These are phyloP conservation scores for Diplogelasinospora grovesii DNA, from an alignment of 495 filamentous ascomycete species.

Conservation along the genomic window DNA sequence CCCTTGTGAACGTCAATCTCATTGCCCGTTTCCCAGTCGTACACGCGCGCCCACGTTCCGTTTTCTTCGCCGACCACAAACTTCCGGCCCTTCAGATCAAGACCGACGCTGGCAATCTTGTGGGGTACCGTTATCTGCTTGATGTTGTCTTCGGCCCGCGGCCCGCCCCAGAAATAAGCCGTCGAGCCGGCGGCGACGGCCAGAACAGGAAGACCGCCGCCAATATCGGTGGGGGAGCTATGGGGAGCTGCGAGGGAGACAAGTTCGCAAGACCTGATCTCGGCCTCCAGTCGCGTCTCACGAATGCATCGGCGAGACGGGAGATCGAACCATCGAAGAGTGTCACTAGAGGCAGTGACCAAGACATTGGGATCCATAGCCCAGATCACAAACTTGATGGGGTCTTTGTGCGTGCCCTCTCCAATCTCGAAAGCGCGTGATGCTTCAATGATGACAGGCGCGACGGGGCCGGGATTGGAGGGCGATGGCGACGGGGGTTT, in stretches of 20 bases:
- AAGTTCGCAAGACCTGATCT: constrained; percentile 86
- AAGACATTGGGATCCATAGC: constrained; percentile 76
- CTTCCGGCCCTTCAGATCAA: constrained; percentile 72
- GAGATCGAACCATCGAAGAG: constrained; percentile 90
- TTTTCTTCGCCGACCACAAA: constrained; percentile 81
- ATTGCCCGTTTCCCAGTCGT: constrained; percentile 71
- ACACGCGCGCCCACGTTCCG: constrained; percentile 93
- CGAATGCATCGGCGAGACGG: constrained; percentile 63
- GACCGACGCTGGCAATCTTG: constrained; percentile 80
- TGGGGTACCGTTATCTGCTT: constrained; percentile 71
- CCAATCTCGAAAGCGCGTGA: constrained; percentile 76
- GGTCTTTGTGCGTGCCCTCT: constrained; percentile 68
- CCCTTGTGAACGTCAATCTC: constrained; percentile 93
- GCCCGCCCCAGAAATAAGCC: constrained; percentile 87
- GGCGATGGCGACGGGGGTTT: constrained; percentile 21
- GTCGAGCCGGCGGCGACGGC: constrained; percentile 77
- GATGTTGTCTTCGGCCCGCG: constrained; percentile 58
- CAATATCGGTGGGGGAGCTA: constrained; percentile 39
- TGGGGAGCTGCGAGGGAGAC: constrained; percentile 46
- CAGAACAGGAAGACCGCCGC: constrained; percentile 48
- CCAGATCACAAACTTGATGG: constrained; percentile 95
- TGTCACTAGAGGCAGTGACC: constrained; percentile 85
- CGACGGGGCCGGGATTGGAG: constrained; percentile 12
- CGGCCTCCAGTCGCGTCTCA: constrained; percentile 67
- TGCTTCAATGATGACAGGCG: constrained; percentile 35